Percentiles rank a stretch among this genome's conserved stretches.
Conservation (phyloP, 2,329 filamentous ascomycete species). For the Claviceps purpurea region DNA sequence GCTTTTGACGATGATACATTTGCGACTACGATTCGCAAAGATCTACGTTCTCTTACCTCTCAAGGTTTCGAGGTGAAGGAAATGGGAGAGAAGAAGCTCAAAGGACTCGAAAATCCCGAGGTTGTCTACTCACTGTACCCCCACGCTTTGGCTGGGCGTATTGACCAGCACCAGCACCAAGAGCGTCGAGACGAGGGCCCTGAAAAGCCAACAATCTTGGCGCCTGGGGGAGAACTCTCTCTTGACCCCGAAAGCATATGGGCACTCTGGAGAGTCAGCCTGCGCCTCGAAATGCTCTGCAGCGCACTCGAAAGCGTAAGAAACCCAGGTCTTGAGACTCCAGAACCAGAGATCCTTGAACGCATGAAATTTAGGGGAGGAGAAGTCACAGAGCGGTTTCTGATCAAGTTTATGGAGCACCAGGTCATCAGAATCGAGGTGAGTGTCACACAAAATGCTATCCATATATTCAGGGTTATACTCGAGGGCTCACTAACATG, state of each 20-base stretch:
- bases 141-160: slow-evolving; percentile 69
- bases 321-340: slow-evolving; percentile 52
- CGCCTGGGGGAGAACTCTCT: slow-evolving; percentile 49
- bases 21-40: slow-evolving; percentile 68
- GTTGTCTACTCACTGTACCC: slow-evolving; percentile 93
- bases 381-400: slow-evolving; percentile 76
- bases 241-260: slow-evolving; percentile 80
- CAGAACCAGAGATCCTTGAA: slow-evolving; percentile 74
- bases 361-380: slow-evolving; percentile 52
- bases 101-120: slow-evolving; percentile 94
- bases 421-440: slow-evolving; percentile 95
- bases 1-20: slow-evolving; percentile 59
- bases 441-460: slow-evolving; percentile 11
- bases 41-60: slow-evolving; percentile 72
- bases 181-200: slow-evolving; percentile 29
- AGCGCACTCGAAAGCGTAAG: slow-evolving; percentile 66
- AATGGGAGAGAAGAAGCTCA: slow-evolving; percentile 86
- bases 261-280: slow-evolving; percentile 77
- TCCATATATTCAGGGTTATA: not conserved
- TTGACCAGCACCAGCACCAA: slow-evolving; percentile 50
- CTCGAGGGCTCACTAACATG: not conserved
- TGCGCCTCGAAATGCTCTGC: slow-evolving; percentile 88
- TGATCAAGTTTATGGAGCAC: slow-evolving; percentile 84
- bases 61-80: slow-evolving; percentile 97
- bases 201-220: slow-evolving; percentile 48